Conservation (phyloP, 139 green algal species). For the Chlamydomonas sp. region DNA sequence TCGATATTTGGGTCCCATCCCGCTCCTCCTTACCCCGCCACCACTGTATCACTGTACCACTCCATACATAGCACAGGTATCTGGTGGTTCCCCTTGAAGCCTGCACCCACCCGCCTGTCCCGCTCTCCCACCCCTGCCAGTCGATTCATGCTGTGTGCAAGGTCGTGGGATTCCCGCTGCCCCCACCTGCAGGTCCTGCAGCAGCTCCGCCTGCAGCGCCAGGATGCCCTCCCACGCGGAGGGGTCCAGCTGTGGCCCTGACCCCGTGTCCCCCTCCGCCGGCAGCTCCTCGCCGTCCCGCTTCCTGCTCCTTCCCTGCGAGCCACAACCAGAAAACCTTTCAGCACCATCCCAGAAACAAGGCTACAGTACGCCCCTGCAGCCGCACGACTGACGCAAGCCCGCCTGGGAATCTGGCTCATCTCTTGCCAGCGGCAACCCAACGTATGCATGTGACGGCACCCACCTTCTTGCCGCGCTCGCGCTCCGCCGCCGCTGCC, state of each 20-base stretch:
- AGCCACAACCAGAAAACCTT: neutral
- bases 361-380: neutral
- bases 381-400: neutral
- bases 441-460: neutral
- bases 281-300: neutral
- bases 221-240: constrained; percentile 8
- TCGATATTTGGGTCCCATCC: too few relatives aligned
- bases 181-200: constrained; percentile 49
- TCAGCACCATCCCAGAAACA: neutral
- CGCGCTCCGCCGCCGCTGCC: neutral
- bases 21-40: too few relatives aligned
- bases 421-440: neutral
- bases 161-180: constrained; percentile 13
- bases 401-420: neutral
- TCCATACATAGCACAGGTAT: neutral
- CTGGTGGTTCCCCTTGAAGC: neutral
- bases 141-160: neutral
- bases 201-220: neutral
- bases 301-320: neutral
- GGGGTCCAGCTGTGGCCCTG: neutral
- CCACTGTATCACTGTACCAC: neutral
- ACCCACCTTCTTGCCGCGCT: neutral
- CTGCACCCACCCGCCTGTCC: neutral
- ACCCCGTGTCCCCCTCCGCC: neutral
- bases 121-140: neutral